Evolutionary conservation across 306 rosid genomes (phyloP), one percentile per base, ranked within the genome.

Genomic region (Astragalus glycyphyllos): DNA sequence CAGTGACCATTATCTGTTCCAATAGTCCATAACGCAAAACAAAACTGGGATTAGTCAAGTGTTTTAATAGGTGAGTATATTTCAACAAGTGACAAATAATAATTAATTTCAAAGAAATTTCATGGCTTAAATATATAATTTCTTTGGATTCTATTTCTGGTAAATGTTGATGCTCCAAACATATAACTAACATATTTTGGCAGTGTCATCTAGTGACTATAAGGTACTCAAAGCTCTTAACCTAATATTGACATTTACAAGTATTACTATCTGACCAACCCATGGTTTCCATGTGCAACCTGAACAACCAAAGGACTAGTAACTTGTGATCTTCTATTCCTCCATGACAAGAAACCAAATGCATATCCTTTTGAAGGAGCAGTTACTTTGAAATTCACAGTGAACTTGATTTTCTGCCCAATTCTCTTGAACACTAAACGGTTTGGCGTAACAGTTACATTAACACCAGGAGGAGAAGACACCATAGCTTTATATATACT

Each of bases 341-440:
- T 78, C 97, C 94, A 90, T 20, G 87, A 81, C 72, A 90, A 73
- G 82, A 84, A 88, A 69, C 97, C 97, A 58, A 90, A 90, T 64
- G 73, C 20, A 65, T 90, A 90, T 37, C 97, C 97, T 61, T 83
- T 81, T 68, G 94, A 81, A 38, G 86, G 80, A 81, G 72, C 74
- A 31, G 65, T 77, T 74, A 80, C 77, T 77, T 79, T 81, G 84
- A 90, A 90, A 56, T 78, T 84, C 77, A 90, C 87, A 17, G 77
- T 88, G 84, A 88, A 90, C 51, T 59, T 86, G 23, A 86, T 73
- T 82, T 88, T 90, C 85, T 90, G 95, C 23, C 79, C 83, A 13
- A 60, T 40, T 66, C 81, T 80, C 16, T 79, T 77, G 77, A 90
- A 88, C 20, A 81, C 38, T 60, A 90, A 77, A 59, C 23, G 80